Percentiles rank a stretch among this genome's conserved stretches.
These are phyloP conservation scores for Malassezia dermatis DNA, from an alignment of 1,284 basidiomycete genomes.

Conservation along the genomic window DNA sequence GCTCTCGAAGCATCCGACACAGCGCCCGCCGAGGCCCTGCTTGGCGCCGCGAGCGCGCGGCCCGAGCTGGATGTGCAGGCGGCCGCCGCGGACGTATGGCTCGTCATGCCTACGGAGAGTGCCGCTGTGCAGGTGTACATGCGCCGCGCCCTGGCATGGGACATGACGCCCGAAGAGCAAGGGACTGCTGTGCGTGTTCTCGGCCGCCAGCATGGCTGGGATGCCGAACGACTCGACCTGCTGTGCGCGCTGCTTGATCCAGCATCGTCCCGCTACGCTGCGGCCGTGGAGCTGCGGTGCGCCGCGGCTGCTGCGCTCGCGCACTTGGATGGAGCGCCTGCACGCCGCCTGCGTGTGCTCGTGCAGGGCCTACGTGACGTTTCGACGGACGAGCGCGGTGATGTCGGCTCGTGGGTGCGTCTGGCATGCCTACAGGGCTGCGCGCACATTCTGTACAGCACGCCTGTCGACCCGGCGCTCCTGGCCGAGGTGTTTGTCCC, in stretches of 20 bases:
- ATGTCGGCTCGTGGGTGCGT: slow-evolving; percentile 93
- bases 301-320: slow-evolving; percentile 63
- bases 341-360: slow-evolving; percentile 30
- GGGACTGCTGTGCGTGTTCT: slow-evolving; percentile 69
- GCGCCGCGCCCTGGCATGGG: slow-evolving; percentile 8
- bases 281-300: slow-evolving; percentile 58
- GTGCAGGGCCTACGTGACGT: slow-evolving; percentile 72
- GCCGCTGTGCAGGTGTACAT: slow-evolving; percentile 56
- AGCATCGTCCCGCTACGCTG: slow-evolving; percentile 18
- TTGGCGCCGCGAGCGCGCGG: slow-evolving; percentile 66
- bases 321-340: not conserved
- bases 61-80: slow-evolving; percentile 61
- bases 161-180: slow-evolving; percentile 57
- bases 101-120: slow-evolving; percentile 53
- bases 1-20: not conserved
- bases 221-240: not conserved
- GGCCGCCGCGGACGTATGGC: slow-evolving; percentile 61
- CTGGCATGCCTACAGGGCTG: slow-evolving; percentile 59
- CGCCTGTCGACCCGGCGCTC: slow-evolving; percentile 11
- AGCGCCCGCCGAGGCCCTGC: slow-evolving; percentile 4
- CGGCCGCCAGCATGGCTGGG: not conserved
- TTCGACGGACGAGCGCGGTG: slow-evolving; percentile 82
- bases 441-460: not conserved
- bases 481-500: slow-evolving; percentile 49
- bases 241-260: slow-evolving; percentile 52